Base-by-base conservation (phyloP, 2,329 filamentous ascomycete species). In the Amesomyces nigricolor region DNA sequence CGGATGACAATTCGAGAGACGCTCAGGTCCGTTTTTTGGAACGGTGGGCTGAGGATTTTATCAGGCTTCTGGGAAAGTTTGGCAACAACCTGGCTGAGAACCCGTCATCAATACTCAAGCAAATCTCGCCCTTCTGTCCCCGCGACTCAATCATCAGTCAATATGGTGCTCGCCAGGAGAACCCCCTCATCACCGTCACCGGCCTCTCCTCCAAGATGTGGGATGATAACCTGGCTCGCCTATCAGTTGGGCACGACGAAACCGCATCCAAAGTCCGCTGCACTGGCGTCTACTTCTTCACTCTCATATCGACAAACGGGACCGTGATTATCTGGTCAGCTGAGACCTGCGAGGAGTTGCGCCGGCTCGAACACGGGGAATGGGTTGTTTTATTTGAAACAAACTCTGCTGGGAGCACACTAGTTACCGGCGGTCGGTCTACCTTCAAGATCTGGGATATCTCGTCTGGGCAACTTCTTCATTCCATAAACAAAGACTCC, bases 391-490 rank as follows among this genome's bases (percentile, higher is more conserved):
- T 50, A 9, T 45, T 55, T 16, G 47, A 48, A n/a, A 46, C 42
- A 2, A 49, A 55, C 19, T 26, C 29, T 4, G 32, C 47, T 5
- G 53, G 46, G n/a, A 50, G 38, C 38, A 2, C 19, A 3, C 44
- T 42, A 10, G 51, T 19, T 16, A 40, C 44, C 11, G 43, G 44
- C 16, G 51, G 51, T 13, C 51, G 51, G 17, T 37, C 26, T 26
- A 53, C 51, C 26, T 53, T 53, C 37, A 35, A 42, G 29, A 43
- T 53, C 10, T 53, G 51, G 51, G 51, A 53, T 26, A 47, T 53
- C 13, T 42, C 44, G 5, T 30, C 35, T 7, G 51, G 51, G 11
- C 26, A 47, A 2, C 37, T 43, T 5, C 51, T 53, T 30, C 39
- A 53, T 32, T 35, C 47, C 8, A 26, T 50, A 16, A 9, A 9